A percentile compares a stretch with the other conserved stretches of the same genome.
Conservation (phyloP, 345 rosid species). For the Luvunga scandens region DNA sequence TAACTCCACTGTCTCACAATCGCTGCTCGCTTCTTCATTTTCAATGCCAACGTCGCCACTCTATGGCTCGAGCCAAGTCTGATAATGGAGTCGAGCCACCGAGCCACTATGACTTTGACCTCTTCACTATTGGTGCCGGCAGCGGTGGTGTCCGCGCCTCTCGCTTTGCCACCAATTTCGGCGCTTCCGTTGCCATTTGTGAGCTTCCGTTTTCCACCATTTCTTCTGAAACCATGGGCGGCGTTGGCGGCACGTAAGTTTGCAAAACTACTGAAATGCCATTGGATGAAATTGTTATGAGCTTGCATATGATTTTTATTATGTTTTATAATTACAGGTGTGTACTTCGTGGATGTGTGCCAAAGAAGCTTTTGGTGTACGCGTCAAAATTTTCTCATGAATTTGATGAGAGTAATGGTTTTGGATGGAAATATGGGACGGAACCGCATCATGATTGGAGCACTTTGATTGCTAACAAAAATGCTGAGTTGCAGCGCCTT, state of each 20-base stretch:
- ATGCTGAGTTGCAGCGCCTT: constrained; percentile 86
- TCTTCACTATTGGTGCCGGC: constrained; percentile 95
- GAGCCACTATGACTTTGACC: constrained; percentile 78
- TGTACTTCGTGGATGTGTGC: constrained; percentile 96
- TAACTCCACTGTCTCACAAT: constrained; percentile 19
- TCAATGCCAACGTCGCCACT: constrained; percentile 32
- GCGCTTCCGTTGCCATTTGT: constrained; percentile 88
- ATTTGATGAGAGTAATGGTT: constrained; percentile 88
- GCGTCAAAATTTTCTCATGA: constrained; percentile 87
- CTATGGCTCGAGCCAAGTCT: constrained; percentile 46
- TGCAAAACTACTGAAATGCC: not conserved
- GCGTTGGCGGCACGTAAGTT: constrained; percentile 96
- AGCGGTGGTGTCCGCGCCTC: constrained; percentile 98
- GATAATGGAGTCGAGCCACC: constrained; percentile 60
- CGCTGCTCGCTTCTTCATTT: constrained; percentile 22
- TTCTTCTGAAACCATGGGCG: constrained; percentile 88
- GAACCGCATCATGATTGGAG: constrained; percentile 93
- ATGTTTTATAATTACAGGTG: constrained; percentile 42
- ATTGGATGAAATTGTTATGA: not conserved
- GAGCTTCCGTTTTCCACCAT: constrained; percentile 92
- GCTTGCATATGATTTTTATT: not conserved
- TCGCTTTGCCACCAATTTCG: constrained; percentile 82
- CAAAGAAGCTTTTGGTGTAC: constrained; percentile 90
- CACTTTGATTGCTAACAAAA: constrained; percentile 89
- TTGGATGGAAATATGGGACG: constrained; percentile 77